These are phyloP conservation scores for Xylariaceae sp. DNA, from an alignment of 2,329 filamentous ascomycete species.

Conservation along the genomic window DNA sequence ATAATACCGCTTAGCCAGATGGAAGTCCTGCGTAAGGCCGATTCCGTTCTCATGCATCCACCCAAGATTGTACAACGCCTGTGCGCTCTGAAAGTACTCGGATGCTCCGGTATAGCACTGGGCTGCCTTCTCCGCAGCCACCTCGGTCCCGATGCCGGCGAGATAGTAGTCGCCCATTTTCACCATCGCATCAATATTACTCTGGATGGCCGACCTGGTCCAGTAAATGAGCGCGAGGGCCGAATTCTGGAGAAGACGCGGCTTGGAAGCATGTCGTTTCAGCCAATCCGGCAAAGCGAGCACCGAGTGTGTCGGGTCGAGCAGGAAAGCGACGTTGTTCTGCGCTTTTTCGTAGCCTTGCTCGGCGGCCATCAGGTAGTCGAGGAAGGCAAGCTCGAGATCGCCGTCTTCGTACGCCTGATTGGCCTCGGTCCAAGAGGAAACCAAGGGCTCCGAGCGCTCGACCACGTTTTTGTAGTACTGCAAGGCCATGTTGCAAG, in stretches of 20 bases:
- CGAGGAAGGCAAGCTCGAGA: conserved; percentile 70
- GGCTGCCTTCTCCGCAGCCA: conserved; percentile 78
- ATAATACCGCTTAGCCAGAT: conserved; percentile 94
- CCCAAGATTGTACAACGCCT: conserved; percentile 93
- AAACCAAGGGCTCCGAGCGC: conserved; percentile 65
- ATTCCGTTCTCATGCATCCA: conserved; percentile 99
- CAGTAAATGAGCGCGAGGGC: conserved; percentile 80
- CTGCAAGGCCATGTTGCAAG: conserved; percentile 68
- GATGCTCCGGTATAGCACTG: conserved; percentile 89
- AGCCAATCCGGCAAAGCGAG: conserved; percentile 52
- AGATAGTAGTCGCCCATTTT: conserved; percentile 99
- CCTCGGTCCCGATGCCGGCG: conserved; percentile 65
- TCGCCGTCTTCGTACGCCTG: conserved; percentile 75
- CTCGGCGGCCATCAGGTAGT: conserved; percentile 82
- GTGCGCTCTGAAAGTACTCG: conserved; percentile 85
- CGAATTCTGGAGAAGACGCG: conserved; percentile 45
- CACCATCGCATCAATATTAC: conserved; percentile 87
- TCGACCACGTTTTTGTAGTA: conserved; percentile 82
- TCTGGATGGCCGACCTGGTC: conserved; percentile 89
- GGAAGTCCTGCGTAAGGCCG: conserved; percentile 89
- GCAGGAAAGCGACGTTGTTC: conserved; percentile 81
- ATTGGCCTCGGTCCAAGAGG: conserved; percentile 78
- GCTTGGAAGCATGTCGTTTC: conserved; percentile 35
- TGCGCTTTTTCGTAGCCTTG: conserved; percentile 88
- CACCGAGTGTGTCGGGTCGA: conserved; percentile 66